These are phyloP conservation scores for Boletus sp. DNA, from an alignment of 768 basidiomycete genomes.

Conservation along the genomic window DNA sequence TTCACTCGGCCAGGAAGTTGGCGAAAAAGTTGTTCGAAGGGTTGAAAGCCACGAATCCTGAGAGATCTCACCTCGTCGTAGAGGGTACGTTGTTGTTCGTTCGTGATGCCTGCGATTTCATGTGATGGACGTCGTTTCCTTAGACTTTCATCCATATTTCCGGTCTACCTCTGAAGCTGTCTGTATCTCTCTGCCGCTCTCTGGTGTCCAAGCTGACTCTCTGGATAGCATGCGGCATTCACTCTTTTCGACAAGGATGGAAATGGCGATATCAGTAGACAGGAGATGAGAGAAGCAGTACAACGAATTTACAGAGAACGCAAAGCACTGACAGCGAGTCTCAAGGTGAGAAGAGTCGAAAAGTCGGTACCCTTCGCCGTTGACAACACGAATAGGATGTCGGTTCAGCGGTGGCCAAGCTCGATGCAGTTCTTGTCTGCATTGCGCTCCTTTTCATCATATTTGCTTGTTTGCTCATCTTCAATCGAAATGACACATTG, in stretches of 20 bases:
- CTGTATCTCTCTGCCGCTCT: constrained; percentile 2
- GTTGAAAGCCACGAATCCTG: constrained; percentile 58
- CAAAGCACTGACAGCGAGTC: constrained; percentile 63
- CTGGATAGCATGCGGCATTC: constrained; percentile 60
- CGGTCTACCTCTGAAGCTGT: constrained; percentile 69
- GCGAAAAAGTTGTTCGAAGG: constrained; percentile 67
- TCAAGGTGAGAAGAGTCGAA: constrained; percentile 49
- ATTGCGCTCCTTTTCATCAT: constrained; percentile 56
- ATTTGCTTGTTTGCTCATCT: constrained; percentile 73
- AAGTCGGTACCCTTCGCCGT: neutral
- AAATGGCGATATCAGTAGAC: constrained; percentile 78
- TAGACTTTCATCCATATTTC: constrained; percentile 81
- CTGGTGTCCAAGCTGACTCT: neutral
- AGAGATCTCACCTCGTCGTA: constrained; percentile 60
- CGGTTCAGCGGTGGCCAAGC: constrained; percentile 69
- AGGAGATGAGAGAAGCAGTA: constrained; percentile 81
- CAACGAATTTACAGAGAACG: constrained; percentile 78
- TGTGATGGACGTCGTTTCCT: neutral
- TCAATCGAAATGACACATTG: constrained; percentile 64
- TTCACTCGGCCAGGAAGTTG: constrained; percentile 63
- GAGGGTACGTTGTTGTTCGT: constrained; percentile 46
- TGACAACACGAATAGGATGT: constrained; percentile 51
- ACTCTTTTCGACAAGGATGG: constrained; percentile 73
- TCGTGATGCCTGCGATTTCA: neutral
- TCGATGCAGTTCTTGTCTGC: constrained; percentile 70